phyloP scores from a whole-genome alignment of 1,284 basidiomycete genomes.

The Ceratobasidium theobromae region DNA sequence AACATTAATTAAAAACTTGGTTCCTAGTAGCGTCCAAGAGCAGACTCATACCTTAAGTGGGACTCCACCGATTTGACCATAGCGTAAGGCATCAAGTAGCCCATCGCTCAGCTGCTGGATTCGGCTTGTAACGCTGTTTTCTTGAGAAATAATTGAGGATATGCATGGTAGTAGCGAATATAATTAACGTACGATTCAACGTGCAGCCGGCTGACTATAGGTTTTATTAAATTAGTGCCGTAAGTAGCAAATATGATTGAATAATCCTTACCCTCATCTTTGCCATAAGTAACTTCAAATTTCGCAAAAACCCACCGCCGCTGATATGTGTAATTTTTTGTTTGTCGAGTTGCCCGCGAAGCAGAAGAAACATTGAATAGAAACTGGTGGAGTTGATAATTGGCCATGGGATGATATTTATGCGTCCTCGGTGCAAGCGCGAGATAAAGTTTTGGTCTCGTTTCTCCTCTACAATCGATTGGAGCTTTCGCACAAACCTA shows the following conservation, averaged over 20 bases:
- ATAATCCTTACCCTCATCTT: constrained; percentile 55
- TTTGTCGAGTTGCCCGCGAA: constrained; percentile 51
- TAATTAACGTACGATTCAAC: constrained; percentile 30
- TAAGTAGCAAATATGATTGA: background rate
- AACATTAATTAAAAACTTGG: background rate
- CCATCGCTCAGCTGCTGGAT: background rate
- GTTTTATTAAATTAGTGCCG: background rate
- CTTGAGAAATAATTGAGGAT: background rate
- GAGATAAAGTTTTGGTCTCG: constrained; percentile 64
- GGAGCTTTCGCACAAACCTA: constrained; percentile 58
- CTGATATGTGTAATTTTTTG: constrained; percentile 52
- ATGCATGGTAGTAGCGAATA: background rate
- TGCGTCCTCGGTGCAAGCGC: constrained; percentile 54
- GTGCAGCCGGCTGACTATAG: constrained; percentile 21
- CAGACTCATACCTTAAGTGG: constrained; percentile 5
- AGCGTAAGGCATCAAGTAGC: background rate
- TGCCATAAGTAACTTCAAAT: constrained; percentile 65
- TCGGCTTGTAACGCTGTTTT: constrained; percentile 30
- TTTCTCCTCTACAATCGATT: constrained; percentile 59
- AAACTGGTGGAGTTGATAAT: constrained; percentile 63
- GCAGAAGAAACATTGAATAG: constrained; percentile 52
- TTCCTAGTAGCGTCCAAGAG: background rate
- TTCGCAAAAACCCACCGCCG: constrained; percentile 58
- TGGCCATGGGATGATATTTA: constrained; percentile 66
- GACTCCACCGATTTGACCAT: constrained; percentile 1